Percentiles rank a stretch among this genome's conserved stretches.
Conservation (phyloP, 208 protist species). For the Tritrichomonas musculus region DNA sequence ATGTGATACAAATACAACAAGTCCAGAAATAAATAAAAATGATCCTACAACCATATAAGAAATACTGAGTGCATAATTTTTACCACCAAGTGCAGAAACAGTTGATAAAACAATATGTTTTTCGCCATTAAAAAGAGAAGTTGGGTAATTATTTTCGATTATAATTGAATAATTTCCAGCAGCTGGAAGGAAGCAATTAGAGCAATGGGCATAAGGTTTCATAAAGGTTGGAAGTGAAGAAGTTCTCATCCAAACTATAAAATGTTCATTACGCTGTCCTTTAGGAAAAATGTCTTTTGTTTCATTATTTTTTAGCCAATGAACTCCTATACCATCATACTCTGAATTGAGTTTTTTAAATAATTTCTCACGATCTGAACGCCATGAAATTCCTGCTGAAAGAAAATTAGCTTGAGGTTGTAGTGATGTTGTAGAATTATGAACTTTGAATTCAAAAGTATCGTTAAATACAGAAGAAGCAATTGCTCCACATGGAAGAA, state of each 20-base stretch:
- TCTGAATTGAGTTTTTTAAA: neutral
- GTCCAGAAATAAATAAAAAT: conserved; percentile 66
- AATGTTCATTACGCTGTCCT: conserved; percentile 72
- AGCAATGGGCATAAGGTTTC: conserved; percentile 87
- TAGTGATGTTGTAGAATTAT: neutral
- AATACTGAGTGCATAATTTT: conserved; percentile 76
- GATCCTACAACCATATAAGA: conserved; percentile 77
- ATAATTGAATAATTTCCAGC: conserved; percentile 22
- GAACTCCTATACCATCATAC: neutral
- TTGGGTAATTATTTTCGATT: conserved; percentile 54
- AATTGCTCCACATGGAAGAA: neutral
- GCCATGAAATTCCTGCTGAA: neutral
- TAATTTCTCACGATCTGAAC: neutral
- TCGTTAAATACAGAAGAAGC: neutral
- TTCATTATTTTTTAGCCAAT: neutral
- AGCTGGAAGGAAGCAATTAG: conserved; percentile 48
- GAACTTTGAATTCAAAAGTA: neutral
- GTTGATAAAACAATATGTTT: conserved; percentile 85
- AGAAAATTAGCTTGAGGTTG: neutral
- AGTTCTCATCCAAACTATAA: conserved; percentile 93
- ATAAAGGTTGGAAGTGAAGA: conserved; percentile 84
- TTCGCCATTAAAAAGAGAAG: conserved; percentile 70
- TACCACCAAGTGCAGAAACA: conserved; percentile 79
- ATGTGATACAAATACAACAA: conserved; percentile 63
- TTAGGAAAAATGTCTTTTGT: neutral